phyloP scores from a whole-genome alignment of 164 flowering plant species.

The Buxus sempervirens region DNA sequence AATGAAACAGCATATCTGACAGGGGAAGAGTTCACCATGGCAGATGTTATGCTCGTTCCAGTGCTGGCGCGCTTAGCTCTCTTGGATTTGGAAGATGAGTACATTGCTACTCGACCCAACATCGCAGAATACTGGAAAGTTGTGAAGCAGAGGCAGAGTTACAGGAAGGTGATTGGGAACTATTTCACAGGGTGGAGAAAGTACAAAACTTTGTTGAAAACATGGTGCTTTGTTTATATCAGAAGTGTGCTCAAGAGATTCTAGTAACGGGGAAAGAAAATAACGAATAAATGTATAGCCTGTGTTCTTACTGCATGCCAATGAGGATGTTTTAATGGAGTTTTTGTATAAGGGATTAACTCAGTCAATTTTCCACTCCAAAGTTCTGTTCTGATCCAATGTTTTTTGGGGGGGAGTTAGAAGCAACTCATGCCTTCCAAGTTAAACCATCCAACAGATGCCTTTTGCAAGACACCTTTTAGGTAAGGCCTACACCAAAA shows the following conservation, averaged over 20 bases:
- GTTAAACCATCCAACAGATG: too few species aligned
- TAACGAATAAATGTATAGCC: too few species aligned
- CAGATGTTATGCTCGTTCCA: constrained; percentile 77
- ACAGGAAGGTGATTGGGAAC: constrained; percentile 68
- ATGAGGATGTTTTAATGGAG: too few species aligned
- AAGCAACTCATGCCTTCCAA: too few species aligned
- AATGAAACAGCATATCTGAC: constrained; percentile 51
- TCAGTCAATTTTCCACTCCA: too few species aligned
- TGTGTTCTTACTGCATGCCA: too few species aligned
- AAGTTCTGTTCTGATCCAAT: too few species aligned
- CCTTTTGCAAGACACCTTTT: too few species aligned
- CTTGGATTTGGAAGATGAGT: constrained; percentile 64
- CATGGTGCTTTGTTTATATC: constrained; percentile 56
- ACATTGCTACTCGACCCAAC: constrained; percentile 54
- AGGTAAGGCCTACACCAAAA: too few species aligned
- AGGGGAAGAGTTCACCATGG: constrained; percentile 77
- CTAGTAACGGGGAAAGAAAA: too few species aligned
- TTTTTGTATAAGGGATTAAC: too few species aligned
- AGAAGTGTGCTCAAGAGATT: constrained; percentile 60
- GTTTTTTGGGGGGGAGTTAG: too few species aligned
- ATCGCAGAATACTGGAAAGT: constrained; percentile 60
- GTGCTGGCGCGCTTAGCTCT: constrained; percentile 61
- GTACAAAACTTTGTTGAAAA: constrained; percentile 60
- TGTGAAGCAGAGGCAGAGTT: constrained; percentile 72
- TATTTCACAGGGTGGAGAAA: constrained; percentile 84